Evolutionary conservation across 208 protist genomes (phyloP).

Genomic region (Acanthamoeba triangularis): DNA sequence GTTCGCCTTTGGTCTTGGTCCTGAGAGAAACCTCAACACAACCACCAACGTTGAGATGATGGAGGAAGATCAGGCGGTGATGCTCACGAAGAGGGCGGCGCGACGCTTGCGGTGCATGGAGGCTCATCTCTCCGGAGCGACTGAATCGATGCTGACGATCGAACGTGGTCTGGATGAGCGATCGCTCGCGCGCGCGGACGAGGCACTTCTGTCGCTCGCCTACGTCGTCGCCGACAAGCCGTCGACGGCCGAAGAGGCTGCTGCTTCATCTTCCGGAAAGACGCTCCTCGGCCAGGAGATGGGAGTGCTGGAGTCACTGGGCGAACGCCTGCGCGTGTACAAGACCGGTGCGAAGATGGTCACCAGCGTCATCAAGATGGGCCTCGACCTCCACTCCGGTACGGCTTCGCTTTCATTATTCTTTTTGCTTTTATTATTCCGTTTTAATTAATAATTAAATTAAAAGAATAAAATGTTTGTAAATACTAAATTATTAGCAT

Average conservation of each 20-base stretch:
- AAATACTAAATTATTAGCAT: too few relatives aligned
- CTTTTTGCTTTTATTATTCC: neutral
- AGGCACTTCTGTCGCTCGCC: conserved; percentile 13
- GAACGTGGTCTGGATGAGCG: neutral
- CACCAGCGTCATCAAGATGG: conserved; percentile 3
- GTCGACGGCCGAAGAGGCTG: neutral
- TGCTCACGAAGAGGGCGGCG: neutral
- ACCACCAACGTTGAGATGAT: neutral
- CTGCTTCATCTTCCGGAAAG: neutral
- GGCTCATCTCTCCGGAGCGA: neutral
- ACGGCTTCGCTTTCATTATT: neutral
- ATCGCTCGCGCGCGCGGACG: neutral
- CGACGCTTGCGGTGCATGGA: neutral
- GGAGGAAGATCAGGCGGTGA: neutral
- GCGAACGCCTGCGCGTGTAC: conserved; percentile 11
- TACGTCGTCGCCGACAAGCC: conserved; percentile 12
- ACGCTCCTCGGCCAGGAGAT: neutral
- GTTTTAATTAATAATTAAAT: neutral
- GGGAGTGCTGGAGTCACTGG: neutral
- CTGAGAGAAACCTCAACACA: too few relatives aligned
- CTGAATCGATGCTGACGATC: neutral
- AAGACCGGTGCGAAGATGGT: conserved; percentile 4
- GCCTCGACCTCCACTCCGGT: neutral
- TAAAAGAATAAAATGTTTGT: too few relatives aligned
- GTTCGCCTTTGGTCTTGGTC: too few relatives aligned